Evolutionary conservation across 331 rosid species (phyloP).

Genomic region (Pyrus hybrid): DNA sequence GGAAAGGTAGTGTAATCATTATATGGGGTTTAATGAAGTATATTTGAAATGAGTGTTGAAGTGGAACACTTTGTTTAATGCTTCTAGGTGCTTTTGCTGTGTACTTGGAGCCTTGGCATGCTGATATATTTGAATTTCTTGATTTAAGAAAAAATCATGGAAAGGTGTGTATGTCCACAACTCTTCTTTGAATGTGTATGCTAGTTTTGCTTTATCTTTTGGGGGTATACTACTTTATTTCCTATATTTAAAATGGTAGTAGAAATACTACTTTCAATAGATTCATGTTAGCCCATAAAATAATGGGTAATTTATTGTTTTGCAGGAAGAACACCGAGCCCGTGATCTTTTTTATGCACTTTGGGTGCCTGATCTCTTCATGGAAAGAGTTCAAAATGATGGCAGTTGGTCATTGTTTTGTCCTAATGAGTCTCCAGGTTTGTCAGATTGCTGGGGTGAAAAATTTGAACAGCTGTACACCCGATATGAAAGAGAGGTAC

Average conservation of each 20-base stretch:
- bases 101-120: conserved; percentile 98
- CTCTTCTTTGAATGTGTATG: background rate
- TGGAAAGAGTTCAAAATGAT: conserved; percentile 84
- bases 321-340: conserved; percentile 92
- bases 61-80: background rate
- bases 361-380: conserved; percentile 94
- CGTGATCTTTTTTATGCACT: conserved; percentile 77
- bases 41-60: background rate
- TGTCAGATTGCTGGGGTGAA: conserved; percentile 97
- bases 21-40: background rate
- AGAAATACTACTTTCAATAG: no score
- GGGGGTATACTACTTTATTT: background rate
- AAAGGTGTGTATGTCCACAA: conserved; percentile 38
- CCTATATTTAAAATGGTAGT: no score
- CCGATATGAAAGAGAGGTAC: conserved; percentile 49
- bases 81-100: conserved; percentile 89
- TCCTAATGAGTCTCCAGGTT: conserved; percentile 82
- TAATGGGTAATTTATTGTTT: background rate
- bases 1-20: conserved; percentile 52
- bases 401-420: conserved; percentile 90
- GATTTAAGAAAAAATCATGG: conserved; percentile 84
- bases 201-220: background rate
- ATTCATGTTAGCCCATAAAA: background rate
- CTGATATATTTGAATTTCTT: conserved; percentile 77
- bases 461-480: conserved; percentile 66